Percentiles rank a stretch among this genome's conserved stretches.
Evolutionary conservation across 768 basidiomycete genomes (phyloP).

Genomic region (Asterophora lycoperdoides): DNA sequence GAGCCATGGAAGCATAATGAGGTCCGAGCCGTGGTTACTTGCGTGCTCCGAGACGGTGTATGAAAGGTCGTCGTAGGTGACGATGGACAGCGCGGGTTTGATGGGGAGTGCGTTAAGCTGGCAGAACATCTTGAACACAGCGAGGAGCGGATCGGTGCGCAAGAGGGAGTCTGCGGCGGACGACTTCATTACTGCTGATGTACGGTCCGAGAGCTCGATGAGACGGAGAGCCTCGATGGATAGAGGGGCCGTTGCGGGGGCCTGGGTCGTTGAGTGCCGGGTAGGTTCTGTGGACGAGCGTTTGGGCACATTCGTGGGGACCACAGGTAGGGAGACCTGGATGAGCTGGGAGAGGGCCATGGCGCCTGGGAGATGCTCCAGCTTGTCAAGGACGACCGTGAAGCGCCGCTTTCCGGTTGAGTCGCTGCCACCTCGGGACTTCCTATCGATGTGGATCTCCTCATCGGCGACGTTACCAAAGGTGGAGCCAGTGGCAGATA

Average conservation of each 20-base stretch:
- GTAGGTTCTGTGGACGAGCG: conserved; percentile 9
- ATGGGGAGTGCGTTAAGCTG: conserved; percentile 66
- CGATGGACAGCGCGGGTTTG: conserved; percentile 64
- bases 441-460: conserved; percentile 20
- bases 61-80: conserved; percentile 72
- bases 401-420: conserved; percentile 39
- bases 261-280: not conserved
- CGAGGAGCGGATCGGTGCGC: conserved; percentile 66
- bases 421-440: conserved; percentile 4
- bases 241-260: conserved; percentile 23
- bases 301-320: conserved; percentile 2
- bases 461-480: conserved; percentile 43
- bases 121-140: conserved; percentile 74
- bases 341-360: conserved; percentile 89
- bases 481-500: conserved; percentile 40
- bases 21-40: conserved; percentile 50
- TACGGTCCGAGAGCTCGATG: conserved; percentile 83
- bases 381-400: conserved; percentile 82
- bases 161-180: conserved; percentile 64
- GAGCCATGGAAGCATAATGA: conserved; percentile 84
- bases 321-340: conserved; percentile 31
- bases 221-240: conserved; percentile 76
- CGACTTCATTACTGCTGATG: conserved; percentile 85
- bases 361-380: conserved; percentile 84
- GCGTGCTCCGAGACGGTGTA: conserved; percentile 69